Conservation (phyloP, 2,329 filamentous ascomycete species). For the Colletotrichum coccodes region DNA sequence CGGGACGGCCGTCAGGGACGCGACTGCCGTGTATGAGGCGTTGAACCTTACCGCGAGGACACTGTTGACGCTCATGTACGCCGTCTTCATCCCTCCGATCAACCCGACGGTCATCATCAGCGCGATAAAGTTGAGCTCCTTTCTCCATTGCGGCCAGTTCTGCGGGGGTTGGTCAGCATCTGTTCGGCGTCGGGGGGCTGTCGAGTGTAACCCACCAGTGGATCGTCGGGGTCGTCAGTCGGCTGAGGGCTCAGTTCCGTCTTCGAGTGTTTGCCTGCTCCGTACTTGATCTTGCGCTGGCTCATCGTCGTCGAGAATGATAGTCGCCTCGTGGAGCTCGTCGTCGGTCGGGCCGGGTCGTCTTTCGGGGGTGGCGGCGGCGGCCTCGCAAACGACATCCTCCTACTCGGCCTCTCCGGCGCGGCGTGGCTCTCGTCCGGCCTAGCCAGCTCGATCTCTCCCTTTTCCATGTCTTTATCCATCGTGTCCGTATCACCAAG, state of each 20-base stretch:
- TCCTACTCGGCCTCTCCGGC: constrained; percentile 1
- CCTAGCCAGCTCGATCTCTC: background rate
- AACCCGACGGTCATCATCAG: constrained; percentile 59
- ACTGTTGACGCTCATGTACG: constrained; percentile 59
- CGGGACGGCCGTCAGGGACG: constrained; percentile 63
- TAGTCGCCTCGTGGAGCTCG: constrained; percentile 46
- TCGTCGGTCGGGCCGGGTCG: constrained; percentile 37
- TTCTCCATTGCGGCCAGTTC: constrained; percentile 68
- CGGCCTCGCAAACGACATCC: constrained; percentile 11
- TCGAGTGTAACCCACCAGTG: constrained; percentile 53
- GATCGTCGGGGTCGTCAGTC: constrained; percentile 63
- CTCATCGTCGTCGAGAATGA: constrained; percentile 46
- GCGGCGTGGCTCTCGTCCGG: constrained; percentile 9
- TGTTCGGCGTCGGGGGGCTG: background rate
- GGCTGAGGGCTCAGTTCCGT: constrained; percentile 65
- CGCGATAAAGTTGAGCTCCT: constrained; percentile 59
- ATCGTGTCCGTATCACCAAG: background rate
- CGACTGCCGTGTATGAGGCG: constrained; percentile 58
- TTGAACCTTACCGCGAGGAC: constrained; percentile 53
- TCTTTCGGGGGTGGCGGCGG: constrained; percentile 22
- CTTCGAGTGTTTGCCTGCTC: constrained; percentile 51
- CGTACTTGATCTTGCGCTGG: constrained; percentile 56
- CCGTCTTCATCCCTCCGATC: constrained; percentile 63
- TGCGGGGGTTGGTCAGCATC: constrained; percentile 35
- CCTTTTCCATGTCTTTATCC: constrained; percentile 27